These are phyloP conservation scores for Trichophyton equinum DNA, from an alignment of 2,329 filamentous ascomycete species.

Conservation along the genomic window DNA sequence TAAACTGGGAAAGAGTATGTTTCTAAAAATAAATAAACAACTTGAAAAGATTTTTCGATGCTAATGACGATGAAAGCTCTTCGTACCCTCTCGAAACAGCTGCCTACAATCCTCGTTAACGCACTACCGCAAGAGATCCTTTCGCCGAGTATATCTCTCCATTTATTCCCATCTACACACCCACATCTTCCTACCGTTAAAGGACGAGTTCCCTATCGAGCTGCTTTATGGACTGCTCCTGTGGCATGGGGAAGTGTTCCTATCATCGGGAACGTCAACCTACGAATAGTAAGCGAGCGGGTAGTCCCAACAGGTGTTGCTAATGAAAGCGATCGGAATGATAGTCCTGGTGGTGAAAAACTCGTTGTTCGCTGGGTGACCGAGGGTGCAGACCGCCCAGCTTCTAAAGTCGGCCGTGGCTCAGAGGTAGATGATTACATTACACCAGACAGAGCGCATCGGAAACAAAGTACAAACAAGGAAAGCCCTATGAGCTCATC, in stretches of 20 bases:
- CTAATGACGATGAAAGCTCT: slow-evolving; percentile 35
- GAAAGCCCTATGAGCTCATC: slow-evolving; percentile 8
- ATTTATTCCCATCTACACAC: slow-evolving; percentile 51
- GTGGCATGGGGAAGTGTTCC: slow-evolving; percentile 92
- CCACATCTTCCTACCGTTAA: slow-evolving; percentile 75
- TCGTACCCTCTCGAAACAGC: slow-evolving; percentile 47
- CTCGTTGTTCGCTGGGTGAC: slow-evolving; percentile 87
- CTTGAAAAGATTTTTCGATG: neutral
- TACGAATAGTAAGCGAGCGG: slow-evolving; percentile 79
- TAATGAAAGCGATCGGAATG: slow-evolving; percentile 23
- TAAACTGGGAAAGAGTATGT: slow-evolving; percentile 12
- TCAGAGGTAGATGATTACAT: slow-evolving; percentile 3
- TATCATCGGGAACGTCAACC: slow-evolving; percentile 74
- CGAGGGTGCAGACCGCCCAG: slow-evolving; percentile 19
- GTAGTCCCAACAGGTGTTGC: slow-evolving; percentile 52
- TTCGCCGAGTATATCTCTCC: slow-evolving; percentile 48
- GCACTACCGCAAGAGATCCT: slow-evolving; percentile 51
- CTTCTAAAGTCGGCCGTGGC: slow-evolving; percentile 1
- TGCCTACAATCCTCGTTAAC: slow-evolving; percentile 48
- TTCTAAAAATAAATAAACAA: neutral
- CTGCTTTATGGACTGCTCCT: slow-evolving; percentile 89
- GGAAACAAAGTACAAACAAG: neutral
- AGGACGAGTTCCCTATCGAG: slow-evolving; percentile 78
- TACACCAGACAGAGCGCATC: neutral
- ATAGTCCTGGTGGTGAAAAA: slow-evolving; percentile 49